A percentile compares a stretch with the other conserved stretches of the same genome.
phyloP scores from a whole-genome alignment of 345 rosid genomes.

The Punica granatum region DNA sequence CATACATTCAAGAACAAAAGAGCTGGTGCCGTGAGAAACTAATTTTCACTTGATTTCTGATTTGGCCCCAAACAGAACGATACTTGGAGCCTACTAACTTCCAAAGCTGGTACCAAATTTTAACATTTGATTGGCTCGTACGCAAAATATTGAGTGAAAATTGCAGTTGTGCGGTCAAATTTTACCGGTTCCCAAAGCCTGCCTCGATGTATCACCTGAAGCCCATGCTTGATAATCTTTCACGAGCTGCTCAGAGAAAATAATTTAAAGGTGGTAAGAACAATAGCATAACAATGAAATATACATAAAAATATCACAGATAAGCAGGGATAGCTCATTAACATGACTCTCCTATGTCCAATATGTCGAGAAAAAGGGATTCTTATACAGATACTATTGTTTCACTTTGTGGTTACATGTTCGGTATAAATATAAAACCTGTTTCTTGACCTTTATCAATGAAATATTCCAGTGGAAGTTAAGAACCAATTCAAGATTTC shows the following conservation, averaged over 20 bases:
- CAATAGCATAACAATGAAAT: background rate
- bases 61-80: background rate
- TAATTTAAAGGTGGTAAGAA: background rate
- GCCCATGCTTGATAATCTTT: conserved; percentile 96
- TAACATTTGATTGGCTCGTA: background rate
- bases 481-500: background rate
- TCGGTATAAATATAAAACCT: background rate
- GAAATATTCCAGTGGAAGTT: background rate
- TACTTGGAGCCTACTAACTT: background rate
- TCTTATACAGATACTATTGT: too few species aligned
- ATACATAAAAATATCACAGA: background rate
- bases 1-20: too few species aligned
- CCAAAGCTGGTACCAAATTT: background rate
- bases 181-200: conserved; percentile 86
- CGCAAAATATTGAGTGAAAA: background rate
- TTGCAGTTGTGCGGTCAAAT: conserved; percentile 28
- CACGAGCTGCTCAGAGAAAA: conserved; percentile 43
- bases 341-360: too few species aligned
- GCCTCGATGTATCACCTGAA: conserved; percentile 76
- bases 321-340: too few species aligned
- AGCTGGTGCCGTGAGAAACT: too few species aligned
- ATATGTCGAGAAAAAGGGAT: too few species aligned
- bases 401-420: background rate
- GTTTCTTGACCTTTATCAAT: background rate
- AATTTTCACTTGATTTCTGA: background rate